Percentiles rank a stretch among this genome's conserved stretches.
Conservation (phyloP, 306 rosid genomes). For the Cucurbita argyrosperma region DNA sequence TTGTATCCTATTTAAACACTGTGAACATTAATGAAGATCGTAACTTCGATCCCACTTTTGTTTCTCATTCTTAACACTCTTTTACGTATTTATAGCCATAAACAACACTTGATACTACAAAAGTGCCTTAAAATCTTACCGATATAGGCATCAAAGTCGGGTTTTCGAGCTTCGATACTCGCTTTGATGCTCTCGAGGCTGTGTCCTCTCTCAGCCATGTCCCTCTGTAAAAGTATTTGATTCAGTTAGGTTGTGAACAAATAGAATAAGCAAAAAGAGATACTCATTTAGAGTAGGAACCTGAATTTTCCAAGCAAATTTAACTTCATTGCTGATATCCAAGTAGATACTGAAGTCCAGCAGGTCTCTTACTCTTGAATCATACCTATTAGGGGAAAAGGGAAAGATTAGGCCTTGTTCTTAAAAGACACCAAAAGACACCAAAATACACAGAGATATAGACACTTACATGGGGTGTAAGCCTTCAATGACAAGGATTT, state of each 20-base stretch:
- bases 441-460: not conserved
- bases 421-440: not conserved
- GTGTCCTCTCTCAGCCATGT: constrained; percentile 99
- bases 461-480: constrained; percentile 83
- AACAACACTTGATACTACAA: not conserved
- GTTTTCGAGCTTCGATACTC: constrained; percentile 92
- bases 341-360: constrained; percentile 95
- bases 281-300: constrained; percentile 14
- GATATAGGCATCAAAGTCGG: constrained; percentile 88
- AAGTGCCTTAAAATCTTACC: constrained; percentile 23
- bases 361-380: constrained; percentile 74
- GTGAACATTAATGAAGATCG: too few relatives aligned
- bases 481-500: constrained; percentile 94
- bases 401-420: not conserved
- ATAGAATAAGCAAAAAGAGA: not conserved
- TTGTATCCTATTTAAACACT: too few relatives aligned
- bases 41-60: too few relatives aligned
- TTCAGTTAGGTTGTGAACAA: not conserved
- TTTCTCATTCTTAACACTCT: too few relatives aligned
- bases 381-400: constrained; percentile 36
- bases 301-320: constrained; percentile 99
- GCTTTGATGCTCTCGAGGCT: constrained; percentile 99
- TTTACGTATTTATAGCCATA: not conserved
- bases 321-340: constrained; percentile 97
- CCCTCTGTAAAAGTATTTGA: constrained; percentile 48